These are phyloP conservation scores for Trypanosoma congolense DNA, from an alignment of 208 protist species.

Conservation along the genomic window DNA sequence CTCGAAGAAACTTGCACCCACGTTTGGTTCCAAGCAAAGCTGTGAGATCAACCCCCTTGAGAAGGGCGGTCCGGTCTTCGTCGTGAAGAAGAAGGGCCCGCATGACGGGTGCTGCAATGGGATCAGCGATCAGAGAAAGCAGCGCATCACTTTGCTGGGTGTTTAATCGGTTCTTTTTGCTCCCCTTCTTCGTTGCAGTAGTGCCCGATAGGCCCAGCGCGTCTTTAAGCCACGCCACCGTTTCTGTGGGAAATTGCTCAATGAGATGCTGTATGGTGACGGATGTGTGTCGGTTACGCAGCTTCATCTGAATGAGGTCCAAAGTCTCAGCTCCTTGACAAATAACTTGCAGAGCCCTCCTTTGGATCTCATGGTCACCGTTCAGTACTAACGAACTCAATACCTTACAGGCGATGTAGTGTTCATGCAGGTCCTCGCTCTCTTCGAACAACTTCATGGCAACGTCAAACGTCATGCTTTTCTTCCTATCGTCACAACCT, in stretches of 20 bases:
- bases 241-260: conserved; percentile 37
- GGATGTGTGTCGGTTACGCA: conserved; percentile 73
- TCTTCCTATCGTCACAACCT: conserved; percentile 26
- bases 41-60: conserved; percentile 34
- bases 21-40: conserved; percentile 59
- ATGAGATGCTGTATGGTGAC: conserved; percentile 72
- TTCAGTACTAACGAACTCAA: conserved; percentile 74
- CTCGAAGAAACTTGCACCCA: conserved; percentile 62
- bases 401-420: conserved; percentile 80
- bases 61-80: conserved; percentile 31
- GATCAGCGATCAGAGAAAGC: conserved; percentile 57
- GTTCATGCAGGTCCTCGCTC: conserved; percentile 63
- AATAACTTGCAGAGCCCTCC: conserved; percentile 61
- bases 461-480: conserved; percentile 34
- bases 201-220: conserved; percentile 24
- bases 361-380: conserved; percentile 33
- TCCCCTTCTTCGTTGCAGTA: conserved; percentile 25
- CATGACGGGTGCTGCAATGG: conserved; percentile 69
- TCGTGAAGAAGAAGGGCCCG: conserved; percentile 36
- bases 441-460: conserved; percentile 78
- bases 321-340: conserved; percentile 45
- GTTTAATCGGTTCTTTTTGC: conserved; percentile 13
- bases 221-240: conserved; percentile 55
- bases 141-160: conserved; percentile 27
- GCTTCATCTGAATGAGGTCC: conserved; percentile 41